phyloP scores from a whole-genome alignment of 352 stramenopile genomes.

The Elongisporangium undulatum region DNA sequence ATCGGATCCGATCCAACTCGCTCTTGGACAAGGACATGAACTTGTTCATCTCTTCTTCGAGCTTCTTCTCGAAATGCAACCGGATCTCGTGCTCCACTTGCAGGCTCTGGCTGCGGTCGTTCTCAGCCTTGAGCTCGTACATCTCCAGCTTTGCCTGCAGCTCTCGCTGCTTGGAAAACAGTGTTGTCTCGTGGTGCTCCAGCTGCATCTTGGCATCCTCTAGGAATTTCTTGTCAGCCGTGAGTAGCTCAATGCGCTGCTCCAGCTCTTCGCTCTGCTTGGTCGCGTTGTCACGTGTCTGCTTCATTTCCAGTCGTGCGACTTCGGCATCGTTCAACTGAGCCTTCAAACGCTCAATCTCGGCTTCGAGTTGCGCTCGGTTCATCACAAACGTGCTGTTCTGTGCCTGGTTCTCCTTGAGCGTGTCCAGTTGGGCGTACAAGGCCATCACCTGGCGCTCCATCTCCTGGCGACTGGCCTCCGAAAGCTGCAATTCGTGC shows the following conservation, averaged over 20 bases:
- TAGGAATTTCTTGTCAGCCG: conserved; percentile 59
- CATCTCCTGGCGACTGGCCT: conserved; percentile 43
- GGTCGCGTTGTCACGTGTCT: conserved; percentile 18
- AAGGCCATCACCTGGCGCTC: conserved; percentile 49
- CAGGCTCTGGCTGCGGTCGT: conserved; percentile 24
- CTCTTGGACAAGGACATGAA: conserved; percentile 68
- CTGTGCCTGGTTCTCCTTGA: conserved; percentile 37
- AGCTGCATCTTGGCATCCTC: conserved; percentile 48
- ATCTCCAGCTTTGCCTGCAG: conserved; percentile 32
- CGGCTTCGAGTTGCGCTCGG: conserved; percentile 20
- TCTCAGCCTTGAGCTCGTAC: conserved; percentile 33
- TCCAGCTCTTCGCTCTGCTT: conserved; percentile 18
- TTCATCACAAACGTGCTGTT: conserved; percentile 33
- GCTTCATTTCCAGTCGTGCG: conserved; percentile 6
- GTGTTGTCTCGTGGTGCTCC: conserved; percentile 38
- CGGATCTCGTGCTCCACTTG: conserved; percentile 56
- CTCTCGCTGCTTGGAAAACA: conserved; percentile 32
- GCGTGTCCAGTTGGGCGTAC: conserved; percentile 28
- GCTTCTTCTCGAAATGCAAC: conserved; percentile 59
- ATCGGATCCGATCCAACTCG: conserved; percentile 68
- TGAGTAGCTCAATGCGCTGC: conserved; percentile 40
- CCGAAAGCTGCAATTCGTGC: conserved; percentile 45
- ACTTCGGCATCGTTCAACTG: conserved; percentile 21
- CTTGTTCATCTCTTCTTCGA: conserved; percentile 57
- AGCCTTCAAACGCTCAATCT: conserved; percentile 30